Conservation (phyloP, 805 yeast species). For the Candida ipomoeae region DNA sequence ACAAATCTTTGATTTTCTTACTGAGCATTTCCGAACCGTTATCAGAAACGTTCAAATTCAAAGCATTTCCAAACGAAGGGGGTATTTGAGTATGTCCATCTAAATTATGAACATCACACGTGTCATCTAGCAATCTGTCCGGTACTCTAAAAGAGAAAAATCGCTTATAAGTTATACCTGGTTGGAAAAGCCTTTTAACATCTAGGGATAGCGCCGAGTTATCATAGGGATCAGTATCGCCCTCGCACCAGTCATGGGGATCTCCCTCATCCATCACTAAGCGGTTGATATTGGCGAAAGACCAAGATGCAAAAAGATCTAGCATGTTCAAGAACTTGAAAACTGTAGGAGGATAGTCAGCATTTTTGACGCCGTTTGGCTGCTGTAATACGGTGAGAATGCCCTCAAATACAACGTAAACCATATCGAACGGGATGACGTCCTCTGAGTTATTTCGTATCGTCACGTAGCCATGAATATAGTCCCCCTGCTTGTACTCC, state of each 20-base stretch:
- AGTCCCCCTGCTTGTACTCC: conserved; percentile 41
- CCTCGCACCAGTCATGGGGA: conserved; percentile 42
- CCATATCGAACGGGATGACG: conserved; percentile 42
- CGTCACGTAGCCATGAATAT: conserved; percentile 41
- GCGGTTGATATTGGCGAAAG: conserved; percentile 35
- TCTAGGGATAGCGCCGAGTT: conserved; percentile 33
- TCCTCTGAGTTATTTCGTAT: conserved; percentile 26
- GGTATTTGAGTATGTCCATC: conserved; percentile 34
- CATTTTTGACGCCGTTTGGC: conserved; percentile 20
- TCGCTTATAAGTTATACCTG: conserved; percentile 37
- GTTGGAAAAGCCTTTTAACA: conserved; percentile 34
- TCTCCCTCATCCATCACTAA: conserved; percentile 27
- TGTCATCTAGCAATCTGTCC: conserved; percentile 37
- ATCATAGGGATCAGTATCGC: conserved; percentile 42
- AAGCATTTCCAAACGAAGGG: conserved; percentile 33
- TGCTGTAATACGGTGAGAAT: conserved; percentile 25
- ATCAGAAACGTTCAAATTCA: conserved; percentile 17
- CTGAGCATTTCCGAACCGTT: conserved; percentile 10
- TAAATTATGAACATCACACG: conserved; percentile 34
- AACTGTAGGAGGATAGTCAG: conserved; percentile 25
- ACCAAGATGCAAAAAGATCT: conserved; percentile 43
- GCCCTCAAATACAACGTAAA: conserved; percentile 42
- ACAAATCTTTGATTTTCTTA: conserved; percentile 28
- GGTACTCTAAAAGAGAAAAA: conserved; percentile 40
- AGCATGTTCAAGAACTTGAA: conserved; percentile 41